Evolutionary conservation across 2,329 filamentous ascomycete genomes (phyloP), one percentile per base, ranked within the genome.

Genomic region (Colletotrichum sp.): DNA sequence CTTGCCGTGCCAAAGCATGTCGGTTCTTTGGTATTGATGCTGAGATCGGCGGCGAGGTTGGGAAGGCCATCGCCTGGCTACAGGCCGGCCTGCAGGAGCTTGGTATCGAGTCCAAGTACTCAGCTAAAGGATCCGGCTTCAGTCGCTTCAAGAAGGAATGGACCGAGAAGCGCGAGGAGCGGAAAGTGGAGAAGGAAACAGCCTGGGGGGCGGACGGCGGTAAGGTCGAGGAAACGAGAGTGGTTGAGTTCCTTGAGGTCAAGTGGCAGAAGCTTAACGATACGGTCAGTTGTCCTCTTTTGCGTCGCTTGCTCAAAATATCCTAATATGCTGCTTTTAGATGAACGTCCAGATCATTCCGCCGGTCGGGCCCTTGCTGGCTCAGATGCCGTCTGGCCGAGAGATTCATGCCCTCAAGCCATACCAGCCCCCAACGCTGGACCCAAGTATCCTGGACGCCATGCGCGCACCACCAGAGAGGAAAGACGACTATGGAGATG

Each of bases 241-340:
- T 99, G 4, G 89, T 98, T 68, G 95, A 97, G 80, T 95, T 97
- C 92, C 87, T 99, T 39, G 92, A 98, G 80, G 90, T 89, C 49
- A 98, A 98, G 83, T 98, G 97, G 96, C 92, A 92, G 77, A 97
- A 96, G 86, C 92, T 96, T 85, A 99, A 99, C 82, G 95, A 98
- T 84, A 98, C 95, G 21, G 95, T 98, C 86, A 86, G 92, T 78
- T 21, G 13, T 55, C 71, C 16, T 49, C 57, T n/a, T 21, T 63
- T 24, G 13, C 12, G 18, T 68, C 39, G 36, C 28, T 36, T 52
- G 12, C 7, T 26, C 28, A 34, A 28, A 7, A 30, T 77, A 16
- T 65, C 65, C 49, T 32, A 2, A 44, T 16, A 24, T 13, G 1
- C 28, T 39, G 24, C 18, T 32, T 52, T 3, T 77, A 96, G 92